Conservation (phyloP, 805 yeast genomes). For the Wickerhamiella hasegawae region DNA sequence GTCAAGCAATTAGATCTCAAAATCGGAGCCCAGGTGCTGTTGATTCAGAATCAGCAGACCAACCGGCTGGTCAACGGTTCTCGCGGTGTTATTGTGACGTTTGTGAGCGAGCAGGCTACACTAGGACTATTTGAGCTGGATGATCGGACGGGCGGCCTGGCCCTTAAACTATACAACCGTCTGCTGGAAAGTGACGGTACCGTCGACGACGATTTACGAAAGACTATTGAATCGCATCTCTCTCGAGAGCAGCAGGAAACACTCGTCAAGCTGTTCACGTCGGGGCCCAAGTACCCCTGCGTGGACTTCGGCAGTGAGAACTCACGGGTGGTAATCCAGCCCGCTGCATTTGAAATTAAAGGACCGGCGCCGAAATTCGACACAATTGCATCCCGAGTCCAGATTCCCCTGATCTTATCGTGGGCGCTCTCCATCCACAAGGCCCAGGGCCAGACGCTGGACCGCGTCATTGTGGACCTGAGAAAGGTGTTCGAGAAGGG, state of each 20-base stretch:
- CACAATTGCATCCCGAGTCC: conserved; percentile 48
- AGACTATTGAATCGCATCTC: background rate
- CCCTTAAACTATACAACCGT: conserved; percentile 11
- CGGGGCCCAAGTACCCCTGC: conserved; percentile 8
- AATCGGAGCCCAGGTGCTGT: conserved; percentile 84
- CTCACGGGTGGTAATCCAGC: conserved; percentile 7
- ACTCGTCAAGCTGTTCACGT: background rate
- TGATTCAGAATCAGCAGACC: conserved; percentile 47
- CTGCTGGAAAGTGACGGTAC: conserved; percentile 4
- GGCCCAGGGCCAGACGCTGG: conserved; percentile 84
- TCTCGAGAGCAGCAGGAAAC: background rate
- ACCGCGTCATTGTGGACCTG: conserved; percentile 62
- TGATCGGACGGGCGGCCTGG: conserved; percentile 1
- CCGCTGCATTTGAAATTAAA: conserved; percentile 8
- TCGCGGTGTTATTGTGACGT: conserved; percentile 53
- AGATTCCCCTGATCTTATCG: conserved; percentile 72
- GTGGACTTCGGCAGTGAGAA: conserved; percentile 12
- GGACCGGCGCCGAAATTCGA: conserved; percentile 6
- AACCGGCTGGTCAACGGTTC: conserved; percentile 76
- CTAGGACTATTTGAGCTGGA: conserved; percentile 5
- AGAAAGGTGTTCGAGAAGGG: conserved; percentile 71
- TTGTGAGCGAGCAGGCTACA: conserved; percentile 21
- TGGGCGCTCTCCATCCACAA: conserved; percentile 96
- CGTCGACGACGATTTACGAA: conserved; percentile 25
- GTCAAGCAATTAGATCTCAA: conserved; percentile 47